phyloP scores from a whole-genome alignment of 2,329 filamentous ascomycete species.

The Ambrosiella beaveri region DNA sequence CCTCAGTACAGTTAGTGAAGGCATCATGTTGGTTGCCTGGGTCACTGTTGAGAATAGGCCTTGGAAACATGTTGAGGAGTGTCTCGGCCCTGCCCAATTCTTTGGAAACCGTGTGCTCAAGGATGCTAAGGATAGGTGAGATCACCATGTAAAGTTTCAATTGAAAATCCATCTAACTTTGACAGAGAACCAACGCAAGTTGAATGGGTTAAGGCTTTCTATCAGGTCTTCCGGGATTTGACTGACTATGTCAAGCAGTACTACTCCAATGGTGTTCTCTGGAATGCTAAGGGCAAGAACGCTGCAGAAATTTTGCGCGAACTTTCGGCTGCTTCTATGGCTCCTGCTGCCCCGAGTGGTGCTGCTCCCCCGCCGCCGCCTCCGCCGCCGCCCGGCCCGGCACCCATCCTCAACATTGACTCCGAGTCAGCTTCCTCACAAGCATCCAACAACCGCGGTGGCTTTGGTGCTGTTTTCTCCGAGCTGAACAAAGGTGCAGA shows the following conservation, averaged over 20 bases:
- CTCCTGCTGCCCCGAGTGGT: slow-evolving; percentile 23
- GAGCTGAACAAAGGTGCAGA: slow-evolving; percentile 76
- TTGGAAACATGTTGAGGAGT: slow-evolving; percentile 69
- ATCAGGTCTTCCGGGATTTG: slow-evolving; percentile 73
- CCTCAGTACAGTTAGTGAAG: slow-evolving; percentile 73
- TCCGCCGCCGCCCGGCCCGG: slow-evolving; percentile 53
- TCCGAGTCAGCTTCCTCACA: slow-evolving; percentile 18
- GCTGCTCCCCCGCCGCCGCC: slow-evolving; percentile 38
- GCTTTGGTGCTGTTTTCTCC: slow-evolving; percentile 76
- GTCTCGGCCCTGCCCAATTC: slow-evolving; percentile 71
- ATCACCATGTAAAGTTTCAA: not conserved
- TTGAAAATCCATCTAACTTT: slow-evolving; percentile 4
- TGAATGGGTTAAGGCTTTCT: slow-evolving; percentile 86
- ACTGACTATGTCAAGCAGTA: slow-evolving; percentile 70
- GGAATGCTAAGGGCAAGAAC: slow-evolving; percentile 66
- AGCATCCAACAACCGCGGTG: slow-evolving; percentile 31
- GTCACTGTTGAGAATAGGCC: slow-evolving; percentile 71
- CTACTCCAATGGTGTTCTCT: slow-evolving; percentile 61
- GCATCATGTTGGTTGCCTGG: slow-evolving; percentile 81
- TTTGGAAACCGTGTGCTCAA: slow-evolving; percentile 89
- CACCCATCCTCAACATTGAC: slow-evolving; percentile 41
- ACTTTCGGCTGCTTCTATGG: slow-evolving; percentile 28
- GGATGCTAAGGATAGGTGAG: slow-evolving; percentile 59
- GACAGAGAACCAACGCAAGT: slow-evolving; percentile 62
- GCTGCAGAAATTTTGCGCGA: slow-evolving; percentile 48